Evolutionary conservation across 805 yeast genomes (phyloP), one percentile per base, ranked within the genome.

Genomic region (Kregervanrija fluxuum): DNA sequence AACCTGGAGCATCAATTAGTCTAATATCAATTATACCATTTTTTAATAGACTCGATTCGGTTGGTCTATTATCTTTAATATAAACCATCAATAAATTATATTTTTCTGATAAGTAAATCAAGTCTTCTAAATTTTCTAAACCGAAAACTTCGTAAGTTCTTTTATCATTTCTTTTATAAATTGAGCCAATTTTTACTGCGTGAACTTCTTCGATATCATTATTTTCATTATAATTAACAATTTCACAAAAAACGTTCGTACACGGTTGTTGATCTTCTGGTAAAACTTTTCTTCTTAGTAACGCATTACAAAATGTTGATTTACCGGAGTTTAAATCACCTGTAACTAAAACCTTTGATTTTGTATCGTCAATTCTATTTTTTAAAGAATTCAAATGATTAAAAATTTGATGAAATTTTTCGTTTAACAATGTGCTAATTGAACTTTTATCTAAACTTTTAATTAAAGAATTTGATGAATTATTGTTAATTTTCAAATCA

Each of bases 211-310:
- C 97, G 12, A 79, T 56, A 13, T 82, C 78, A 35, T 72, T 67
- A 41, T 91, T 91, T 37, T 80, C 85, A 15, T 79, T 68, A 10
- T 89, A 87, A 61, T 93, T 96, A 30, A 86, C 69, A 8, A 95
- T 91, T 64, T 95, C 99, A 61, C 96, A 90, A 57, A 95, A 95
- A 0, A 93, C 96, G 49, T 86, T 82, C 0, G 99, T 93, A 56
- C 97, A 89, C 2, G 99, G 99, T 60, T 93, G 95, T 58, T 93
- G 99, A 64, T 93, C 99, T 57, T 85, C 95, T 0, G 99, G 99
- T 40, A 93, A 66, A 3, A 93, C 65, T 41, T 79, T 76, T 42
- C 93, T 74, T 52, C 90, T 72, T 47, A 93, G 66, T 35, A 93
- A 68, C 1, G 96, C 91, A 59, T 93, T 93, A 64, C 99, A 93